Evolutionary conservation across 163 green algal genomes (phyloP), one percentile per base, ranked within the genome.

Genomic region (Chlorella variabilis): DNA sequence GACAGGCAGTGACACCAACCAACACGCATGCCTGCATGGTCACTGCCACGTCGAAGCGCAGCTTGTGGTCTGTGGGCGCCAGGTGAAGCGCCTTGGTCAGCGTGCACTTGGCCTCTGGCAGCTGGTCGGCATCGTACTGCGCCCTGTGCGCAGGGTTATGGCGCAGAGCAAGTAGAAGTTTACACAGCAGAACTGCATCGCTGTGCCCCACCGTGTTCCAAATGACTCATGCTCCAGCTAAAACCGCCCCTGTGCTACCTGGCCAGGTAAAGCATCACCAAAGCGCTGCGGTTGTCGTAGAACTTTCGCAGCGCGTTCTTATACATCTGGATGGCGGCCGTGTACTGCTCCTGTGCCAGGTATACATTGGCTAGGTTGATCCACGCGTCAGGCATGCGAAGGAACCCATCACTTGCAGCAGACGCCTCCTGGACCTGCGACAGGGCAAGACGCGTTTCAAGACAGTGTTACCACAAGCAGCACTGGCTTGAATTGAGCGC

Each of bases 31-130:
- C 93, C 93, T 97, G 93, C 88, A 97, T 89, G 49, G 86, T 90
- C 39, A 97, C 87, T 5, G 90, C 94, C 34, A 91, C 78, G 83
- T 98, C 94, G 84, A 98, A 98, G 51, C 91, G 87, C 76, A 98
- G 86, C 67, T 86, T 83, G 80, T 87, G 83, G 83, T 96, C 89
- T 0, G 81, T 88, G 15, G 96, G 96, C 3, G 88, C 84, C 41
- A 94, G 68, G 87, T 98, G 96, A 76, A 97, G 84, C 41, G 94
- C 93, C 33, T 83, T 85, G 68, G 93, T 87, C 80, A 98, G 91
- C 56, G 80, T 83, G 0, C 78, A 59, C 84, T 92, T 93, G 25
- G 93, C 93, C 65, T 92, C 85, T 31, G 68, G 58, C 73, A 94
- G 84, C 56, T 95, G 82, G 58, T 92, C 87, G 15, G 77, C 87